Evolutionary conservation across 805 yeast species (phyloP).

Genomic region (Saturnispora kantuleensis): DNA sequence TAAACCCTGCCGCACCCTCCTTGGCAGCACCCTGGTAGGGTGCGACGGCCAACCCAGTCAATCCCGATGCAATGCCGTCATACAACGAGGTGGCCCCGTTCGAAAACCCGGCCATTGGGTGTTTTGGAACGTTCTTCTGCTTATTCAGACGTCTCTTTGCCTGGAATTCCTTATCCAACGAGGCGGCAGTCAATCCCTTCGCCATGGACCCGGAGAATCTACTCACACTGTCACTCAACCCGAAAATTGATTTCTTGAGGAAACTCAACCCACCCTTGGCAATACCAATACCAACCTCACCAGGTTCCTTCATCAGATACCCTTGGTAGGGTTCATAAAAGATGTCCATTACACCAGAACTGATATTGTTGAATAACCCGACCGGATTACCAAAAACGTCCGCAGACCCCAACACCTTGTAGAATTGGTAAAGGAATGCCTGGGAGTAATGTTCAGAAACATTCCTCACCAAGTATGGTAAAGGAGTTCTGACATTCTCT

Average conservation of each 20-base stretch:
- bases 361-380: slow-evolving; percentile 83
- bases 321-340: slow-evolving; percentile 98
- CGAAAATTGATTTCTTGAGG: slow-evolving; percentile 88
- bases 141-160: slow-evolving; percentile 70
- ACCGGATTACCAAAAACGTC: slow-evolving; percentile 96
- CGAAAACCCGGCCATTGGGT: slow-evolving; percentile 76
- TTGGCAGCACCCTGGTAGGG: slow-evolving; percentile 85
- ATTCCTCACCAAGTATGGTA: slow-evolving; percentile 59
- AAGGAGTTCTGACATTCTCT: slow-evolving; percentile 83
- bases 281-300: slow-evolving; percentile 86
- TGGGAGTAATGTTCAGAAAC: slow-evolving; percentile 83
- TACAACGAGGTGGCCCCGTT: slow-evolving; percentile 83
- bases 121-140: slow-evolving; percentile 70
- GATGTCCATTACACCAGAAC: slow-evolving; percentile 93
- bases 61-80: slow-evolving; percentile 79
- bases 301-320: slow-evolving; percentile 89
- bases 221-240: slow-evolving; percentile 87
- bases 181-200: slow-evolving; percentile 84
- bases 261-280: slow-evolving; percentile 96
- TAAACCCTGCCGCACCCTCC: slow-evolving; percentile 86
- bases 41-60: slow-evolving; percentile 81
- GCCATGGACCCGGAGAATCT: slow-evolving; percentile 91
- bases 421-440: slow-evolving; percentile 83
- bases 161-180: slow-evolving; percentile 79
- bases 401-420: slow-evolving; percentile 90